Percentiles rank a stretch among this genome's conserved stretches.
Conservation (phyloP, 169 alveolate species). For the Plasmodium malariae region DNA sequence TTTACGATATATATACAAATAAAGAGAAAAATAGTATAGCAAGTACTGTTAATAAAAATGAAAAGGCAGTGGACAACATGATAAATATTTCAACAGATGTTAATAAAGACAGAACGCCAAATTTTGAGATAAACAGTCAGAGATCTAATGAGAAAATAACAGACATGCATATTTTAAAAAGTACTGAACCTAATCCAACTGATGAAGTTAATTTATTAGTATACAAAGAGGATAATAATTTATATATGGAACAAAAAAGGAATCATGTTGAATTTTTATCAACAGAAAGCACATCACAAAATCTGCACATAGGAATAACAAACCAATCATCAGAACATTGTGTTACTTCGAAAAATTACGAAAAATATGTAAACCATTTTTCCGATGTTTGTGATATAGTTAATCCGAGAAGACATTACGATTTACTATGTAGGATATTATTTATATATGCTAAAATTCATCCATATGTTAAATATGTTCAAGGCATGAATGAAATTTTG, state of each 20-base stretch:
- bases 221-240: not conserved
- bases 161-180: too few relatives aligned
- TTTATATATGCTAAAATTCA: conserved; percentile 87
- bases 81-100: not conserved
- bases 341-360: not conserved
- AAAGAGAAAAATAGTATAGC: not conserved
- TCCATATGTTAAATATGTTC: conserved; percentile 89
- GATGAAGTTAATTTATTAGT: too few relatives aligned
- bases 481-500: conserved; percentile 92
- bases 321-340: not conserved
- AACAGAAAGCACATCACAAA: not conserved
- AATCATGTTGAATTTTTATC: not conserved
- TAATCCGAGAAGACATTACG: conserved; percentile 77
- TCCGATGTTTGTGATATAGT: conserved; percentile 64
- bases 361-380: not conserved
- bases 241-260: not conserved
- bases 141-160: too few relatives aligned
- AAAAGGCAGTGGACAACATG: not conserved
- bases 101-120: too few relatives aligned
- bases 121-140: too few relatives aligned
- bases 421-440: conserved; percentile 84
- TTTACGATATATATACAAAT: not conserved
- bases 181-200: too few relatives aligned
- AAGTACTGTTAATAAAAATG: not conserved
- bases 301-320: not conserved